Evolutionary conservation across 2,329 filamentous ascomycete species (phyloP), one percentile per base, ranked within the genome.

Genomic region (Xylaria sp.): DNA sequence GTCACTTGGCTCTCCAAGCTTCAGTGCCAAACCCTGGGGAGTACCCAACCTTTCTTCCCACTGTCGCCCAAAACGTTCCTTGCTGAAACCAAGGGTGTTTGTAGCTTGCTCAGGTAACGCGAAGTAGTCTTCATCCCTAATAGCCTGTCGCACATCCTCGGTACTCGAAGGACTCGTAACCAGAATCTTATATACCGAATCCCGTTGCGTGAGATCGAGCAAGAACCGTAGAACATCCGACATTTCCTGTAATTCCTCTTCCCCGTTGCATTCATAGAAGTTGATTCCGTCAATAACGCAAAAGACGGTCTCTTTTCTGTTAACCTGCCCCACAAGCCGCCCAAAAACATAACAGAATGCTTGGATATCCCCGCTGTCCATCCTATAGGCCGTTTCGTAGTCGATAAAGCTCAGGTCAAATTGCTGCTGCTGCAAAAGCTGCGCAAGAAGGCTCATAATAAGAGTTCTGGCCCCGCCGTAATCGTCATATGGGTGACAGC

Each of bases 371-470:
- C 58, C 58, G 45, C 15, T 4, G 12, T 37, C 35, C 45, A 61
- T 56, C 28, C 37, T 35, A 31, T 37, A 43, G 1, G 45, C 51
- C 21, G 33, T 43, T 28, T 61, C 58, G 28, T 43, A 45, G 19
- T 50, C 45, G n/a, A 61, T 51, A 21, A 61, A 61, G 28, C 58
- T 56, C 4, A 61, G 37, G 28, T 61, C 45, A n/a, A 61, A 61
- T 35, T 8, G 42, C 12, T 51, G 51, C 37, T 56, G 58, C 19
- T 50, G 45, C 14, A 61, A 28, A 11, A 61, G 51, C 21, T 61
- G 51, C 3, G 58, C 23, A 11, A 61, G 17, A 2, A 61, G 43
- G 19, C 58, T 61, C 35, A 61, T 61, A 7, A 61, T 61, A 5
- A 61, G 35, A 1, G 51, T 61, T 25, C 58, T 51, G 7, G 35